Evolutionary conservation across 306 rosid species (phyloP), one percentile per base, ranked within the genome.

Genomic region (Dryas alaskensis): DNA sequence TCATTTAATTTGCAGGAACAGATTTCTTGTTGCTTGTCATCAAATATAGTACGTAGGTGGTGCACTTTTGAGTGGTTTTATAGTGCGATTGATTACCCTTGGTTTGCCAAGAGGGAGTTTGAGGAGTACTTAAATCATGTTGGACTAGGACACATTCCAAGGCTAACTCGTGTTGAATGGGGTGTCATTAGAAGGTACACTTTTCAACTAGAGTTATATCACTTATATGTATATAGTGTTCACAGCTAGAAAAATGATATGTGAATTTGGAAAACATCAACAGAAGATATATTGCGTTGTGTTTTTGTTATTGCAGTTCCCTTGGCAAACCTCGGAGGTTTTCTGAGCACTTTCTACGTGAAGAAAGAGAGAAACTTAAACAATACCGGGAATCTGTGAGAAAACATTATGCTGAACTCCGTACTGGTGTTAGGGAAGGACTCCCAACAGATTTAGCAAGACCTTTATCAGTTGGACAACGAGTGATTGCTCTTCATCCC

Each of bases 251-350:
- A 68, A 31, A 16, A 66, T 60, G 67, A 37, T 48, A 25, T 53
- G 43, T 40, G 55, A 52, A 57, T 70, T 19, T 48, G 49, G 55
- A 43, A 76, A 71, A 58, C n/a, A 6, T 27, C 13, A 49, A 42
- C 22, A 19, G 52, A 22, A 60, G 43, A 52, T 59, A 39, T 83
- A 64, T 81, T 47, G 78, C 14, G 42, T 62, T 52, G 17, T 14
- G 11, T 48, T 60, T 74, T 76, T 76, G 80, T 80, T 70, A 68
- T 61, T 82, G 90, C 88, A 94, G 98, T 78, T 91, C 96, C 77
- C 97, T 94, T 72, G 98, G 98, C 50, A 94, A 86, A 84, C 98
- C 98, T 78, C 90, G 97, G 73, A 87, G 98, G 85, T 90, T 94
- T 83, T 94, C 96, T 65, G 92, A 89, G 62, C 87, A 79, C 60